Base-by-base conservation (phyloP, 768 basidiomycete genomes). In the Sistotremastrum suecicum region DNA sequence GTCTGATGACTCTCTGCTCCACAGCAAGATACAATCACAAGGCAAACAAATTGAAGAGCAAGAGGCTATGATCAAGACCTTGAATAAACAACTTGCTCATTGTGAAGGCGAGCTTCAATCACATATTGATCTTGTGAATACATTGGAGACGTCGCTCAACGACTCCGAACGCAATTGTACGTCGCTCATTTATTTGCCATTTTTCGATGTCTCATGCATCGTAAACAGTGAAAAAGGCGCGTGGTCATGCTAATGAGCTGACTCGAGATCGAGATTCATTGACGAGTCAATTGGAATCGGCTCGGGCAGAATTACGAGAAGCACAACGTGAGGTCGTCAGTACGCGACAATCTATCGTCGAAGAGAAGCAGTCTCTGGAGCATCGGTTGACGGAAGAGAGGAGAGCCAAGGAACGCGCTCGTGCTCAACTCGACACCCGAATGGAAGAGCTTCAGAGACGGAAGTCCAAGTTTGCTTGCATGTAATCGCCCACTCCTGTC, bases 141-240 rank as follows among this genome's bases (percentile, higher is more conserved):
- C 81, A 7, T 70, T 94, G 29, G 88, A 94, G 64, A 74, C 80
- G 39, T 88, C 86, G 5, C 70, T 94, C 9, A 83, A 83, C 42
- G 90, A 94, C 55, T 86, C 87, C 20, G 91, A 94, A 66, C 88
- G 94, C 62, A 91, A 90, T 57, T 68, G 88, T 90, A 62, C 65
- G 87, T 76, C 50, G 8, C 44, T 34, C 47, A 41, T 44, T 48
- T 29, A 29, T 8, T 43, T 40, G 11, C 37, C 36, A 6, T 39
- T 44, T 40, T 28, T 42, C 39, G n/a, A 32, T 34, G 37, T 42
- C 42, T 31, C 32, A 42, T 51, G 48, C 41, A 52, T 49, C 39
- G 45, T 51, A 31, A 40, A 34, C 55, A 90, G 86, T 94, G 46
- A 85, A 91, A 49, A 94, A 94, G 64, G 83, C 89, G 5, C 85